Evolutionary conservation across 352 stramenopile species (phyloP).

Genomic region (Chrysophaeum taylorii): DNA sequence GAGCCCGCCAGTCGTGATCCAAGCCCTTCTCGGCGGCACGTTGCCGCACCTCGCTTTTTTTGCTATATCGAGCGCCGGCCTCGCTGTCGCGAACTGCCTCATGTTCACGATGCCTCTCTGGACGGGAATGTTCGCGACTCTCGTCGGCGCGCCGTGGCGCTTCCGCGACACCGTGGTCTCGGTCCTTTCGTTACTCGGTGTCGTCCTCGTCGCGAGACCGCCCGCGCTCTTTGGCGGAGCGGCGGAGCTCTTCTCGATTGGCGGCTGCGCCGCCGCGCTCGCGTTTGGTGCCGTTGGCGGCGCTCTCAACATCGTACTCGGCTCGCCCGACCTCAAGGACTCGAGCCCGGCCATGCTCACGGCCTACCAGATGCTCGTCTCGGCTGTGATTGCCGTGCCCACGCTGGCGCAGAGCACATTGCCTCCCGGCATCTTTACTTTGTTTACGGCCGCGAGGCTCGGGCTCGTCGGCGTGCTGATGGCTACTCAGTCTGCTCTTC

Average conservation of each 20-base stretch:
- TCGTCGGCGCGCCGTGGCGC: not conserved
- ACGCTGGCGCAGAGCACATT: not conserved
- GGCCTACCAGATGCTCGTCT: not conserved
- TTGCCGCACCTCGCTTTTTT: slow-evolving; percentile 1
- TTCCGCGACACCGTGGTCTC: not conserved
- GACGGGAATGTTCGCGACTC: not conserved
- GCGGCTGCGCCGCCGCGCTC: not conserved
- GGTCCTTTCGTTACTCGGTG: not conserved
- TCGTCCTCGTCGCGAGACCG: not conserved
- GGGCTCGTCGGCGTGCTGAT: not conserved
- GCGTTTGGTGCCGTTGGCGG: not conserved
- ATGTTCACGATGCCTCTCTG: slow-evolving; percentile 6
- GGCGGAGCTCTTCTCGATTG: not conserved
- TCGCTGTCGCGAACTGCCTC: not conserved
- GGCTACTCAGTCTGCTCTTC: not conserved
- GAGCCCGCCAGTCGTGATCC: not conserved
- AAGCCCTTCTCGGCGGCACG: not conserved
- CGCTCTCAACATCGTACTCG: not conserved
- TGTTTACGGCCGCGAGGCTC: not conserved
- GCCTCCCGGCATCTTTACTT: not conserved
- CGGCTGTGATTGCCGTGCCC: not conserved
- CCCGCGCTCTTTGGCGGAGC: too few relatives aligned
- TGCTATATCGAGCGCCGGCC: not conserved
- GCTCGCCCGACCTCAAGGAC: not conserved
- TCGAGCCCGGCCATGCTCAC: not conserved